Conservation (phyloP, 2,329 filamentous ascomycete species). For the Diaporthe sp. region DNA sequence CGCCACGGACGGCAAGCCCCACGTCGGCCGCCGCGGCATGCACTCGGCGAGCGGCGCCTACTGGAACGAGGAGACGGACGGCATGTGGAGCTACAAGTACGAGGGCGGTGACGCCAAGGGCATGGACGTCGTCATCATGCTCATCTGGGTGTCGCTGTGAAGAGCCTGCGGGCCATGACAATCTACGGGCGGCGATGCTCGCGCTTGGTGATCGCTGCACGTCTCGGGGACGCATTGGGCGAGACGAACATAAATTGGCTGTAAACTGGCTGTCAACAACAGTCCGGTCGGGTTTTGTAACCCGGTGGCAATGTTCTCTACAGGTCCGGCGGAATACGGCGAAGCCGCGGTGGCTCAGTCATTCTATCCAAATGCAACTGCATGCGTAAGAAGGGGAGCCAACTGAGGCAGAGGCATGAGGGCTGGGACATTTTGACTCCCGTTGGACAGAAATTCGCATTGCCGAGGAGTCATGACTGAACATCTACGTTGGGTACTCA, state of each 20-base stretch:
- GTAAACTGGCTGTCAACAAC: not conserved
- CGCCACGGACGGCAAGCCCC: conserved; percentile 73
- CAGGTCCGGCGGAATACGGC: not conserved
- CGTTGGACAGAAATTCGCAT: not conserved
- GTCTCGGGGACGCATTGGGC: not conserved
- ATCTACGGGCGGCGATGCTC: not conserved
- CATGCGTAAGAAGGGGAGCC: not conserved
- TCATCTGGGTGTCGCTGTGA: conserved; percentile 82
- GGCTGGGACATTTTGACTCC: not conserved
- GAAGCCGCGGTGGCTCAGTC: not conserved
- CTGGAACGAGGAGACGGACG: conserved; percentile 92
- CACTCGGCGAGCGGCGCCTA: conserved; percentile 86
- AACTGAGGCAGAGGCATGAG: not conserved
- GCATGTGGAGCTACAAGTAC: conserved; percentile 91
- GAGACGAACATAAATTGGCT: not conserved
- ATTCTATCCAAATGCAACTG: not conserved
- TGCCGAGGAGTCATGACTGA: not conserved
- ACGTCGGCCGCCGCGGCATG: conserved; percentile 89
- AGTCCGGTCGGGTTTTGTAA: not conserved
- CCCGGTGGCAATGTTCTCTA: not conserved
- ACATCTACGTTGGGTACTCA: not conserved
- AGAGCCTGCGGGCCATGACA: not conserved
- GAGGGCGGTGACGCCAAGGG: conserved; percentile 75
- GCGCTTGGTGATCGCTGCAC: not conserved
- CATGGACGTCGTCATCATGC: conserved; percentile 76